Conservation (phyloP, 441 rosid species). For the Codiaeum variegatum region DNA sequence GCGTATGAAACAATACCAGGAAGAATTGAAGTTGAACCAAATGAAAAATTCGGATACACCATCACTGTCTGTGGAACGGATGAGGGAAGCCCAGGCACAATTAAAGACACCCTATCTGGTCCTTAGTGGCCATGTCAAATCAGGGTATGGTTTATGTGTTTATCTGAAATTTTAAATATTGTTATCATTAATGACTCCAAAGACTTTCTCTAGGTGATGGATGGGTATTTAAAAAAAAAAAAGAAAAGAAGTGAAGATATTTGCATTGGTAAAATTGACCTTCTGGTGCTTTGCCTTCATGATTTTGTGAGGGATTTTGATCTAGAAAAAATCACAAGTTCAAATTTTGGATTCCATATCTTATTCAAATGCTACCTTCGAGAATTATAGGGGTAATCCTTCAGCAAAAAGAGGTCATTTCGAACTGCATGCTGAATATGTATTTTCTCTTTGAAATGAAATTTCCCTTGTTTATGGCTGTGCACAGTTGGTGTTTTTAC, state of each 20-base stretch:
- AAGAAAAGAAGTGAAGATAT: background rate
- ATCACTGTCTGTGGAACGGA: constrained; percentile 79
- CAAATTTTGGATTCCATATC: background rate
- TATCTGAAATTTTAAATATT: background rate
- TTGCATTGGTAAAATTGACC: background rate
- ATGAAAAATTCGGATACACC: constrained; percentile 98
- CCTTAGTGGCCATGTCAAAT: constrained; percentile 91
- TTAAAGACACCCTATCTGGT: constrained; percentile 91
- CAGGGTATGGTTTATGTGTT: constrained; percentile 54
- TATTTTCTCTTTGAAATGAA: too few relatives aligned
- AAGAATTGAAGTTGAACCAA: constrained; percentile 85
- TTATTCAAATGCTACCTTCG: background rate
- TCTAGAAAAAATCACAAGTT: background rate
- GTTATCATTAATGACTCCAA: constrained; percentile 8
- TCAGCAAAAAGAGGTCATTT: too few relatives aligned
- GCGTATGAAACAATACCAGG: constrained; percentile 81
- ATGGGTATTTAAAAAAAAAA: background rate
- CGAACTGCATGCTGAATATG: too few relatives aligned
- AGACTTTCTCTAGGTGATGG: background rate
- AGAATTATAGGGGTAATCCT: too few relatives aligned
- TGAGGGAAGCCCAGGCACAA: constrained; percentile 96
- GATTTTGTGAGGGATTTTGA: background rate
- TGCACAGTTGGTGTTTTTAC: too few relatives aligned
- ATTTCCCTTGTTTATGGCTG: too few relatives aligned
- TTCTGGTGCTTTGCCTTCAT: background rate